A percentile compares a stretch with the other conserved stretches of the same genome.
These are phyloP conservation scores for Chaetomium sp. DNA, from an alignment of 2,329 filamentous ascomycete genomes.

Conservation along the genomic window DNA sequence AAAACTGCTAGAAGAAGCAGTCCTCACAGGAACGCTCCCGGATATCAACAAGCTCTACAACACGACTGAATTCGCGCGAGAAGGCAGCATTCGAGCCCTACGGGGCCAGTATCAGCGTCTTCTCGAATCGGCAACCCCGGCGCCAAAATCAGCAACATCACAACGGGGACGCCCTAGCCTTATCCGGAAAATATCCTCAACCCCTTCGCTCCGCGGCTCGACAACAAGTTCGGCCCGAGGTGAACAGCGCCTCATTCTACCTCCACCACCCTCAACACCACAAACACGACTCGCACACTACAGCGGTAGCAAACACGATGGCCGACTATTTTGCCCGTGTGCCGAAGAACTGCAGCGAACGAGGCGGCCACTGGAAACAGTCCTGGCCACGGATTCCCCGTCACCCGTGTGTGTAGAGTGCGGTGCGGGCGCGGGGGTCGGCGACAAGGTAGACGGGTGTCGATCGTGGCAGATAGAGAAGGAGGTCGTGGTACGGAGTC, in stretches of 20 bases:
- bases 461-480: constrained; percentile 26
- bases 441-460: constrained; percentile 16
- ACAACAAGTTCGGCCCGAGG: neutral
- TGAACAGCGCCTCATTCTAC: neutral
- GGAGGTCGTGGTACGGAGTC: constrained; percentile 13
- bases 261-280: too few species aligned
- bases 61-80: constrained; percentile 30
- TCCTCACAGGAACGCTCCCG: constrained; percentile 26
- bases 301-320: constrained; percentile 5
- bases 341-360: constrained; percentile 28
- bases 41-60: constrained; percentile 29
- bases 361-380: neutral
- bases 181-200: constrained; percentile 20
- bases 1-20: constrained; percentile 32
- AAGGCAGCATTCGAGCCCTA: constrained; percentile 31
- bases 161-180: constrained; percentile 11
- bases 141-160: neutral
- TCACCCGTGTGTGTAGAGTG: constrained; percentile 13
- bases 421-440: constrained; percentile 20
- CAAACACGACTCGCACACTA: neutral
- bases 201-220: constrained; percentile 13
- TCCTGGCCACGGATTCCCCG: neutral
- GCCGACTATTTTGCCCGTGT: constrained; percentile 30
- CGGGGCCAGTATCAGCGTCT: constrained; percentile 31
- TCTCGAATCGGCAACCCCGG: constrained; percentile 10